Base-by-base conservation (phyloP, 768 basidiomycete species). In the Suillus cothurnatus region DNA sequence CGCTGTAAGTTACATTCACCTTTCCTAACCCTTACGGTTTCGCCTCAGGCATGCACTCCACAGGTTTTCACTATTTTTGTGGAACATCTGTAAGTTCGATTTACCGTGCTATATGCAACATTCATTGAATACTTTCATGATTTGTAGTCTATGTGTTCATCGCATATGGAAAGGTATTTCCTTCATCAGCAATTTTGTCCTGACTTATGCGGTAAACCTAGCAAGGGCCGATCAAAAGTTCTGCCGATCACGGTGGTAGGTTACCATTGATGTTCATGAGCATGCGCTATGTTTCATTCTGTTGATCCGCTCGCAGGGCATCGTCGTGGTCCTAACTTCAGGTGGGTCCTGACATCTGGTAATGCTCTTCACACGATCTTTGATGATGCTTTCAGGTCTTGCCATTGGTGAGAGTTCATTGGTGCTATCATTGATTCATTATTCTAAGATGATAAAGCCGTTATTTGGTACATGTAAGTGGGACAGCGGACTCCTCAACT, bases 161-260 rank as follows among this genome's bases (percentile, higher is more conserved):
- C 53, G 62, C 23, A 52, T 62, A 53, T 62, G 61, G 50, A 62
- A 11, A 62, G 47, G 50, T 59, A 38, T 39, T 15, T 38, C n/a
- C 5, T n/a, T 11, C n/a, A 47, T 23, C 45, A 47, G 23, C 12
- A 23, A 5, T 6, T 23, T 23, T 47, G 6, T 23, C n/a, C 12
- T 23, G n/a, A 47, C 47, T 47, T 12, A 47, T 47, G n/a, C n/a
- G 26, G 6, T 21, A 11, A 19, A 60, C 38, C 21, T 60, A 47
- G 47, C n/a, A 47, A 14, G 11, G 11, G 12, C 4, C n/a, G n/a
- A 6, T 47, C n/a, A n/a, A 47, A 14, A 47, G 5, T n/a, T n/a
- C 17, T 63, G 4, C 36, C 23, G 8, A 21, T 23, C 1, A 21
- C 15, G 6, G 15, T 21, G 23, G 62, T 63, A 17, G 26, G 62